These are phyloP conservation scores for Papiliotrema terrestris DNA, from an alignment of 1,284 basidiomycete genomes.

Conservation along the genomic window DNA sequence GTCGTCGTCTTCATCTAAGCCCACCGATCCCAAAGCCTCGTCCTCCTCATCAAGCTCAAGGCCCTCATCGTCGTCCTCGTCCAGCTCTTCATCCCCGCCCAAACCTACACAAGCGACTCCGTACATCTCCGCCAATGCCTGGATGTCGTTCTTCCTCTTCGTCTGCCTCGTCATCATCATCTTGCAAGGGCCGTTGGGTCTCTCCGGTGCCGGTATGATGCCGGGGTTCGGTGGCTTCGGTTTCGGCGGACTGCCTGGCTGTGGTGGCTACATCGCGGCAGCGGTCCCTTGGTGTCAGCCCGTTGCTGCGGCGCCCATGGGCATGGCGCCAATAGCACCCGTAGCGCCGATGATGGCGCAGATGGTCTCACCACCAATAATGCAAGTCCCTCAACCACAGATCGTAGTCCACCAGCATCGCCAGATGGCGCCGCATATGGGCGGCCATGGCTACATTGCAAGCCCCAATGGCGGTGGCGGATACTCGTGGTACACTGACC, in stretches of 20 bases:
- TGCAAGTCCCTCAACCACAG: background rate
- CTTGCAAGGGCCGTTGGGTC: conserved; percentile 36
- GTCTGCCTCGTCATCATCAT: conserved; percentile 38
- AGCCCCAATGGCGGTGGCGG: conserved; percentile 23
- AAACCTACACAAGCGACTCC: conserved; percentile 22
- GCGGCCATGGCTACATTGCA: conserved; percentile 29
- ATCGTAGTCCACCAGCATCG: background rate
- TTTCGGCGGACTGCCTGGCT: conserved; percentile 26
- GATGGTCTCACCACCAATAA: background rate
- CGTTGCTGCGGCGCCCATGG: background rate
- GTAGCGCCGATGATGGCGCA: background rate
- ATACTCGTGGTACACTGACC: conserved; percentile 37
- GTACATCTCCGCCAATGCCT: conserved; percentile 32
- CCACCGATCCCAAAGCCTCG: conserved; percentile 14
- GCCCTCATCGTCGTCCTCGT: conserved; percentile 4
- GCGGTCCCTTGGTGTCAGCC: conserved; percentile 33
- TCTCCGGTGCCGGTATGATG: conserved; percentile 14
- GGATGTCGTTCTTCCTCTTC: conserved; percentile 43
- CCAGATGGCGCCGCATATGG: conserved; percentile 17
- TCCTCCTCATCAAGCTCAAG: conserved; percentile 19
- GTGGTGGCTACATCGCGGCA: conserved; percentile 21
- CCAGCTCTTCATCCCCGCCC: conserved; percentile 7
- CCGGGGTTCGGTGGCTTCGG: background rate
- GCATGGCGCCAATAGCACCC: background rate
- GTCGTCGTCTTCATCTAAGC: background rate